Evolutionary conservation across 2,329 filamentous ascomycete genomes (phyloP), one percentile per base, ranked within the genome.

Genomic region (Blastomyces gilchristii): DNA sequence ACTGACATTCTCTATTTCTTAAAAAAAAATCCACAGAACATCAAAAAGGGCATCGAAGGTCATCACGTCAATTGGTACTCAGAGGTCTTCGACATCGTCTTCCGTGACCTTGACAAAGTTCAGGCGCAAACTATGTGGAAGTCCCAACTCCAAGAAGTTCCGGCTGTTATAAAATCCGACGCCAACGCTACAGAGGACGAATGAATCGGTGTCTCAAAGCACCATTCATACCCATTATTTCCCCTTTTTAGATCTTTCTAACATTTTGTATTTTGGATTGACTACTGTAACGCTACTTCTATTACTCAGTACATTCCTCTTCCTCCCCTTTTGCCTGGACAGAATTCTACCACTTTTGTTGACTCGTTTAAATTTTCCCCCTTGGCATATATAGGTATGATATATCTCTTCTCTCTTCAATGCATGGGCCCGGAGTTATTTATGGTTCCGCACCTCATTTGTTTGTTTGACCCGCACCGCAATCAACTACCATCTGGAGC

Each of bases 11-110:
- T 16, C 1, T 54, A 1, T 9, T 43, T 18, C 6, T 43, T 7
- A 18, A 18, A 45, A 22, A 22, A 37, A 31, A 43, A 22, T 16
- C 9, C 41, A 8, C 74, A 99, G 94, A 97, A 97, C 73, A 99
- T 99, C 81, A 99, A 97, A 79, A 85, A 96, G 72, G 92, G 91
- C 68, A 90, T 99, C 66, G 87, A 96, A 77, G 94, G 95, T 71
- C 89, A 88, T 69, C 88, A 94, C 0, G 93, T 93, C 22, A 87
- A 84, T 71, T 99, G 94, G 94, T 99, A 97, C 80, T 83, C 83
- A 7, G 91, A 99, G 68, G 90, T 99, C 60, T 97, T 97, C 74
- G 84, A 93, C 66, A 82, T 96, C 65, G 86, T 97, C 69, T 99
- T 99, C 80, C 86, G 90, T 47, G 81, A 88, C 67, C 76, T 97